phyloP scores from a whole-genome alignment of 345 rosid genomes.

The Leavenworthia alabamica region DNA sequence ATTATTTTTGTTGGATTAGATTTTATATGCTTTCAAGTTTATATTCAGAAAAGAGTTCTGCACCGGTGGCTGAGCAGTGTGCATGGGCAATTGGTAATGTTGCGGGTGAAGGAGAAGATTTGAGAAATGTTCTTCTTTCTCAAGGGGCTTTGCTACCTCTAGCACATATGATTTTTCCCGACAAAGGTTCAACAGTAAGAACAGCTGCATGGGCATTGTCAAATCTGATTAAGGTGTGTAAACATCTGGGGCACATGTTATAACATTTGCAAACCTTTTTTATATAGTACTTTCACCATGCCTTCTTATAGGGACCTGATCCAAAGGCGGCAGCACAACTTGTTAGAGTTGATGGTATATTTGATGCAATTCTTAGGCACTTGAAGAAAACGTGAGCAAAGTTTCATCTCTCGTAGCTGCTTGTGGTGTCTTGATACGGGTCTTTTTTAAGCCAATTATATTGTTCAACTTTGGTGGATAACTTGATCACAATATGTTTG shows the following conservation, averaged over 20 bases:
- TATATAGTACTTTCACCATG: constrained; percentile 29
- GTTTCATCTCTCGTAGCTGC: constrained; percentile 9
- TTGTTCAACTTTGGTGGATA: not conserved
- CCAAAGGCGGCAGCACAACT: constrained; percentile 81
- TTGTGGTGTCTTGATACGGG: not conserved
- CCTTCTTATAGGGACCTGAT: constrained; percentile 75
- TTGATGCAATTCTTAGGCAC: constrained; percentile 80
- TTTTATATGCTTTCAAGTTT: constrained; percentile 18
- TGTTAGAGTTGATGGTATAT: constrained; percentile 59
- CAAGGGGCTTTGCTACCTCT: constrained; percentile 91
- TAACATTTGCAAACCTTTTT: constrained; percentile 20
- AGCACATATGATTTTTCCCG: constrained; percentile 92
- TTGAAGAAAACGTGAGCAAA: constrained; percentile 65
- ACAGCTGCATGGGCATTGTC: constrained; percentile 99
- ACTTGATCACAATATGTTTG: not conserved
- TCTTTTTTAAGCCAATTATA: not conserved
- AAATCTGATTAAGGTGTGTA: constrained; percentile 79
- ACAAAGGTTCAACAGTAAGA: constrained; percentile 86
- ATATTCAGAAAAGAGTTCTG: constrained; percentile 73
- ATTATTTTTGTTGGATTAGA: not conserved
- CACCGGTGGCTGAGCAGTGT: constrained; percentile 91
- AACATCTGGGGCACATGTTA: not conserved
- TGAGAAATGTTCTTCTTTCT: constrained; percentile 72
- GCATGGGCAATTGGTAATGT: constrained; percentile 98
- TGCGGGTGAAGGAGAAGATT: constrained; percentile 95